phyloP scores from a whole-genome alignment of 495 filamentous ascomycete species.

The Aspergillus carlsbadensis region DNA sequence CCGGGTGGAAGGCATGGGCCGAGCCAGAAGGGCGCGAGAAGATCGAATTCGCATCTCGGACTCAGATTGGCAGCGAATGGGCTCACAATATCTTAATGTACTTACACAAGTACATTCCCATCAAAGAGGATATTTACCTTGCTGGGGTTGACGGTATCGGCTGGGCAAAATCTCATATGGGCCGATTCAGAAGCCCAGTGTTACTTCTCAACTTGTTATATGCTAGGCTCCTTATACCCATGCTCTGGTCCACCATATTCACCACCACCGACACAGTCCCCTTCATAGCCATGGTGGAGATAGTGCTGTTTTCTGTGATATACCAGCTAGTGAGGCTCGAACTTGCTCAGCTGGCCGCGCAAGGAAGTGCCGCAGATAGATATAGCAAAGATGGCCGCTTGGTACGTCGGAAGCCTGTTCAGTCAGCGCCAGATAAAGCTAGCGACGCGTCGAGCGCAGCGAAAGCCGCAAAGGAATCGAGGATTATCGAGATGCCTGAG shows the following conservation, averaged over 20 bases:
- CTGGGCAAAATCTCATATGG: background rate
- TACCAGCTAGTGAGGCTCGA: constrained; percentile 11
- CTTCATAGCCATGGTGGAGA: constrained; percentile 8
- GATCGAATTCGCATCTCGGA: constrained; percentile 13
- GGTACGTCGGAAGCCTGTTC: background rate
- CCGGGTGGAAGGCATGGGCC: constrained; percentile 14
- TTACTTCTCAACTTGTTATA: constrained; percentile 10
- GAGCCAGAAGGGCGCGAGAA: constrained; percentile 5
- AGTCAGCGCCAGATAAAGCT: background rate
- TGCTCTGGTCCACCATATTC: constrained; percentile 13
- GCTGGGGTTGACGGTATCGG: constrained; percentile 1
- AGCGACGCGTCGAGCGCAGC: background rate
- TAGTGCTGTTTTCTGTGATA: constrained; percentile 5
- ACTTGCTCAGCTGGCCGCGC: background rate
- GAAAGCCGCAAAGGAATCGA: constrained; percentile 1
- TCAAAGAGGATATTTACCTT: constrained; percentile 3
- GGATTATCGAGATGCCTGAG: constrained; percentile 8
- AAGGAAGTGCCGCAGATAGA: background rate
- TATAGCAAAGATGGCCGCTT: background rate
- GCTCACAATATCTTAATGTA: constrained; percentile 6
- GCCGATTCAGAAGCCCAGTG: constrained; percentile 7
- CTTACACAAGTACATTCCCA: constrained; percentile 6
- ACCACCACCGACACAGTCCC: constrained; percentile 5
- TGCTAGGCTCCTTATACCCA: constrained; percentile 8
- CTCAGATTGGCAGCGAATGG: constrained; percentile 7